Conservation (phyloP, 2,329 filamentous ascomycete genomes). For the Fusarium tjaetaba region DNA sequence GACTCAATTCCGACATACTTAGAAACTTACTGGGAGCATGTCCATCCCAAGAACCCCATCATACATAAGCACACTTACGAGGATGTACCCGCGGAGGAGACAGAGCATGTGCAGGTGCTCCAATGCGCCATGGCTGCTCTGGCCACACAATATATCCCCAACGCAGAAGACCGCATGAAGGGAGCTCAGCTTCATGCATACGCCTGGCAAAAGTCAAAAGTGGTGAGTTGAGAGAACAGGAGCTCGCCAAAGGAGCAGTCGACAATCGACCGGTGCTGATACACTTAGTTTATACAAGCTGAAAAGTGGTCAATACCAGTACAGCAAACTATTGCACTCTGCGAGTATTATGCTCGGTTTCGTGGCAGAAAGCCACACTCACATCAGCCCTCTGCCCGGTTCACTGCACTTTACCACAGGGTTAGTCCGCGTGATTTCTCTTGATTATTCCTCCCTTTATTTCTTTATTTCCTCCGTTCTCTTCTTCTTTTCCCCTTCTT, state of each 20-base stretch:
- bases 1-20: conserved; percentile 61
- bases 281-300: conserved; percentile 51
- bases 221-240: conserved; percentile 54
- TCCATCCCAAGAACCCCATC: conserved; percentile 60
- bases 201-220: conserved; percentile 60
- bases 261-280: conserved; percentile 27
- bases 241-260: background rate
- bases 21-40: conserved; percentile 63
- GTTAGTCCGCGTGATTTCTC: conserved; percentile 54
- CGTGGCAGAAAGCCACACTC: conserved; percentile 60
- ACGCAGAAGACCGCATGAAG: conserved; percentile 60
- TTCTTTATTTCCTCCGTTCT: background rate
- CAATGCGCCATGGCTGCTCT: conserved; percentile 67
- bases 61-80: conserved; percentile 60
- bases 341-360: conserved; percentile 66
- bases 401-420: conserved; percentile 63
- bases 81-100: conserved; percentile 41
- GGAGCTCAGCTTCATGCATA: conserved; percentile 62
- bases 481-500: background rate
- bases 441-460: conserved; percentile 5
- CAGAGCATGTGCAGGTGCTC: conserved; percentile 55
- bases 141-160: conserved; percentile 60
- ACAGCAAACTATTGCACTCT: conserved; percentile 65
- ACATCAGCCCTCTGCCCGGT: conserved; percentile 59
- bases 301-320: conserved; percentile 59